A percentile compares a stretch with the other conserved stretches of the same genome.
Conservation (phyloP, 192 early-diverging fungal genomes). For the Gryganskiella cystojenkinii region DNA sequence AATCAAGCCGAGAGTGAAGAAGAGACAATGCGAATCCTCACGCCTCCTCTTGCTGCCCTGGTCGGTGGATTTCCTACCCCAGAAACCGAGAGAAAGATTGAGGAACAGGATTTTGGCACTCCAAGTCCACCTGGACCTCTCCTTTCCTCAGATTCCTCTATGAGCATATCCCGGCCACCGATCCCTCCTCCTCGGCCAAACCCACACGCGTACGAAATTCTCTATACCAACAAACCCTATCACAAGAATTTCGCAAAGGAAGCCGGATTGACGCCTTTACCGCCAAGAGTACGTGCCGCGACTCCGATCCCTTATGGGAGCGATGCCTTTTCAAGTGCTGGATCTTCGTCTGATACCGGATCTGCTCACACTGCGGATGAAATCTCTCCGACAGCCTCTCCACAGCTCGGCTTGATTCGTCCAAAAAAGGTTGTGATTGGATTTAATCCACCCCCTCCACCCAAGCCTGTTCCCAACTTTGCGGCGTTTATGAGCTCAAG, state of each 20-base stretch:
- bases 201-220: slow-evolving; percentile 37
- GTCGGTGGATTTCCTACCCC: no score
- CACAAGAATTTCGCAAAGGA: slow-evolving; percentile 47
- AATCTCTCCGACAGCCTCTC: neutral
- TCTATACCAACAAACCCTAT: slow-evolving; percentile 51
- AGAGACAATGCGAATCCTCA: no score
- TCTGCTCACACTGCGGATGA: neutral
- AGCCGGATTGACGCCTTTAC: slow-evolving; percentile 29
- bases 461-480: slow-evolving; percentile 15
- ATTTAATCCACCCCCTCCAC: slow-evolving; percentile 14
- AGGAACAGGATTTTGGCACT: no score
- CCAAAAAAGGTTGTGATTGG: slow-evolving; percentile 6
- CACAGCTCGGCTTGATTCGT: neutral
- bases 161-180: slow-evolving; percentile 13
- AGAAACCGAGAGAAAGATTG: no score
- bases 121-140: neutral
- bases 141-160: neutral
- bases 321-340: neutral
- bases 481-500: slow-evolving; percentile 4
- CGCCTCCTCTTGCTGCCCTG: no score
- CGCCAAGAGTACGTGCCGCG: slow-evolving; percentile 18
- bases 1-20: no score
- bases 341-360: neutral
- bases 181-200: slow-evolving; percentile 32
- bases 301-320: neutral